Conservation (phyloP, 768 basidiomycete genomes). For the Rhizopogon salebrosus region DNA sequence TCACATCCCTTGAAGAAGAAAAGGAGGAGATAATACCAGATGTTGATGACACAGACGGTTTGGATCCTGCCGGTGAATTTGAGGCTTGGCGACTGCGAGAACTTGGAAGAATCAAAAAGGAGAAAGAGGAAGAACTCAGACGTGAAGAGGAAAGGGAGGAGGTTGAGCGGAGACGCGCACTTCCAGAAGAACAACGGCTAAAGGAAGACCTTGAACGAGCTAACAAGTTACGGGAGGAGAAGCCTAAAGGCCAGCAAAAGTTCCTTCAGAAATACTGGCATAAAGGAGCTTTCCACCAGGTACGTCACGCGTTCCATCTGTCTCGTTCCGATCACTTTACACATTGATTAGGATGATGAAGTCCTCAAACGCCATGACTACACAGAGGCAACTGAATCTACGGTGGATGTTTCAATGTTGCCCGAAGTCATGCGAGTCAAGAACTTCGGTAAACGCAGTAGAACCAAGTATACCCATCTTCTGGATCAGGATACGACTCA, state of each 20-base stretch:
- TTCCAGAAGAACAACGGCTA: slow-evolving; percentile 90
- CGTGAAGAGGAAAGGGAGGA: slow-evolving; percentile 87
- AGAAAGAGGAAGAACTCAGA: slow-evolving; percentile 82
- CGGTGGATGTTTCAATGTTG: slow-evolving; percentile 80
- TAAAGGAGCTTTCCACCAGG: slow-evolving; percentile 98
- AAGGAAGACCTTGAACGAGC: slow-evolving; percentile 90
- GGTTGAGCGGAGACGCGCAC: slow-evolving; percentile 82
- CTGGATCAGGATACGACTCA: slow-evolving; percentile 89
- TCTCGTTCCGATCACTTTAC: slow-evolving; percentile 11
- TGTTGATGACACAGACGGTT: slow-evolving; percentile 91
- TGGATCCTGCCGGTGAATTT: slow-evolving; percentile 87
- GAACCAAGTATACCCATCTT: slow-evolving; percentile 95
- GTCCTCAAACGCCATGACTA: slow-evolving; percentile 80
- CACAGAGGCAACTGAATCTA: slow-evolving; percentile 85
- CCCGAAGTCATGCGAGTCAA: slow-evolving; percentile 97
- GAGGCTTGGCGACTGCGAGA: slow-evolving; percentile 96
- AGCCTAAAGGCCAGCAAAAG: slow-evolving; percentile 86
- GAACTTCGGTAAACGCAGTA: slow-evolving; percentile 88
- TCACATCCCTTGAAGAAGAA: slow-evolving; percentile 56
- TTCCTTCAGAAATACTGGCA: slow-evolving; percentile 99
- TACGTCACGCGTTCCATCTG: slow-evolving; percentile 25
- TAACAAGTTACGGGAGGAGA: slow-evolving; percentile 75
- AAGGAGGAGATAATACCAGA: slow-evolving; percentile 80
- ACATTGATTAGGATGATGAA: slow-evolving; percentile 67
- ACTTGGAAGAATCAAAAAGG: slow-evolving; percentile 86